phyloP scores from a whole-genome alignment of 768 basidiomycete species.

The Pisolithus tinctorius region DNA sequence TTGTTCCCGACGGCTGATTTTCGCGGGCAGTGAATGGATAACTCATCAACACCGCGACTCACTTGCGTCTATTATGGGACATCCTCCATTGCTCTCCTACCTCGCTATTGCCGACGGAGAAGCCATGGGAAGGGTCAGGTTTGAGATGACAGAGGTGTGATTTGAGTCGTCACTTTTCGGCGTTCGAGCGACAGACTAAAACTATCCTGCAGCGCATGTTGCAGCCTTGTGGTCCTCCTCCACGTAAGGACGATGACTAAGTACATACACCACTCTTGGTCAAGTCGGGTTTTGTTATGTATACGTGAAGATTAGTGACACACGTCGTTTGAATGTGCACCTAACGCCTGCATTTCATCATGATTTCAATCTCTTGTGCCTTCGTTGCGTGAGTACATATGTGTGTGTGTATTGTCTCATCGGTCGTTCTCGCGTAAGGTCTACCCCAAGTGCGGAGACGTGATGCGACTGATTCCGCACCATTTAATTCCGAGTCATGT shows the following conservation, averaged over 20 bases:
- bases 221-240: constrained; percentile 90
- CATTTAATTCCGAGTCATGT: no score
- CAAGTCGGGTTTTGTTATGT: no score
- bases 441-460: no score
- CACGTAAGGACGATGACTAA: constrained; percentile 79
- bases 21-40: constrained; percentile 76
- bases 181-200: constrained; percentile 17
- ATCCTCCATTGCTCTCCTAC: constrained; percentile 79
- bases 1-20: constrained; percentile 7
- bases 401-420: no score
- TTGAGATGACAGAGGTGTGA: constrained; percentile 93
- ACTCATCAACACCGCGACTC: constrained; percentile 98
- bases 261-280: neutral
- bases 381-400: no score
- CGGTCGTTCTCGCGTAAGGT: no score
- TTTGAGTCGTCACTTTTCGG: neutral
- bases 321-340: no score
- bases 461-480: no score
- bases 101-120: constrained; percentile 93
- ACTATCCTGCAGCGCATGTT: constrained; percentile 66
- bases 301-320: no score
- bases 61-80: constrained; percentile 87
- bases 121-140: constrained; percentile 79
- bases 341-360: no score
- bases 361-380: no score